phyloP scores from a whole-genome alignment of 2,329 filamentous ascomycete genomes.

The Pyrenophora seminiperda region DNA sequence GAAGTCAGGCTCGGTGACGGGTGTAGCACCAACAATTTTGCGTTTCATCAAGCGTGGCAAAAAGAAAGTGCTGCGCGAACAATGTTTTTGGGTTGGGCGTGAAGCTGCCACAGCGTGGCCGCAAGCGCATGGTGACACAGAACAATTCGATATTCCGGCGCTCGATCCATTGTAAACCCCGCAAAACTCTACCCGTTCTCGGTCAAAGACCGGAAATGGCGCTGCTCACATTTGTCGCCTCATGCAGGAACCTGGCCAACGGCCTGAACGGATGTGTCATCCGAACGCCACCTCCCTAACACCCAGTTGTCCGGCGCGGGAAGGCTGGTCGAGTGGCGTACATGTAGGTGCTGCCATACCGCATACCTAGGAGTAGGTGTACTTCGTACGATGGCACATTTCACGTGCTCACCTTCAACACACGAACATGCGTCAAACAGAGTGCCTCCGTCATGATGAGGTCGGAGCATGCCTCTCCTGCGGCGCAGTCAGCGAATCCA shows the following conservation, averaged over 20 bases:
- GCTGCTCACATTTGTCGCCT: slow-evolving; percentile 6
- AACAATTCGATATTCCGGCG: slow-evolving; percentile 15
- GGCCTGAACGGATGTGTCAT: slow-evolving; percentile 16
- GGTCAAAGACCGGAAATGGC: slow-evolving; percentile 27
- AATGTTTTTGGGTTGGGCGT: neutral
- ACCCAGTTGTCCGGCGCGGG: slow-evolving; percentile 1
- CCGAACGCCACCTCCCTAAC: slow-evolving; percentile 23
- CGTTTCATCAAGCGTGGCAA: neutral
- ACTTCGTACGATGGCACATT: too few species aligned
- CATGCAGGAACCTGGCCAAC: slow-evolving; percentile 21
- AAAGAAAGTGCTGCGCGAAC: neutral
- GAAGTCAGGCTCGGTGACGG: slow-evolving; percentile 12
- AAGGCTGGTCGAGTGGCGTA: slow-evolving; percentile 2
- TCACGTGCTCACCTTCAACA: too few species aligned
- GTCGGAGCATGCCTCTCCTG: too few species aligned
- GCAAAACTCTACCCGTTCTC: slow-evolving; percentile 29
- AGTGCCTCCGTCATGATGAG: too few species aligned
- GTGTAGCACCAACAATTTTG: slow-evolving; percentile 5
- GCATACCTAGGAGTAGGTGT: too few species aligned
- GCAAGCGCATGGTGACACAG: slow-evolving; percentile 1
- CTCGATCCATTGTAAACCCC: slow-evolving; percentile 14
- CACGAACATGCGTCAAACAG: neutral
- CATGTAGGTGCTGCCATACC: slow-evolving; percentile 8
- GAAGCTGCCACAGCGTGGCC: slow-evolving; percentile 5
- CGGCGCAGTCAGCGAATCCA: neutral